These are phyloP conservation scores for Peronosclerospora sorghi DNA, from an alignment of 352 stramenopile genomes.

Conservation along the genomic window DNA sequence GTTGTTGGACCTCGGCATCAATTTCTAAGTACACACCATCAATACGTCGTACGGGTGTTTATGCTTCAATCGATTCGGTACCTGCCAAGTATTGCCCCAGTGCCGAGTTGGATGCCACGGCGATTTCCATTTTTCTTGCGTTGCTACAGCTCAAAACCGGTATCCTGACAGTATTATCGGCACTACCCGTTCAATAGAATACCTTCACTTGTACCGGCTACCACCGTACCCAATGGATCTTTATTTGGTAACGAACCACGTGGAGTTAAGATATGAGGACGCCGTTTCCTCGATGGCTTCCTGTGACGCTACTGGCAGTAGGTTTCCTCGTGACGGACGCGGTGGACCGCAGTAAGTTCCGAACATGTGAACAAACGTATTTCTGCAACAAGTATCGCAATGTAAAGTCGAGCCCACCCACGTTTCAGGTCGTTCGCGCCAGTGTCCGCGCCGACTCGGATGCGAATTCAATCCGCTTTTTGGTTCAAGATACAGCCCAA, in stretches of 20 bases:
- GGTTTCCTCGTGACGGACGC: conserved; percentile 28
- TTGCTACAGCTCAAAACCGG: neutral
- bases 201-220: no score
- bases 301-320: no score
- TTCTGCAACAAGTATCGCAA: conserved; percentile 89
- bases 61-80: conserved; percentile 1
- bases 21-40: conserved; percentile 10
- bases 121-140: conserved; percentile 32
- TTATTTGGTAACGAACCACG: conserved; percentile 9
- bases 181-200: neutral
- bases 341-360: conserved; percentile 97
- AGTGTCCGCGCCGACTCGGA: conserved; percentile 20
- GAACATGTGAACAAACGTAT: conserved; percentile 94
- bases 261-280: conserved; percentile 13
- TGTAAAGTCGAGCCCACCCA: conserved; percentile 7
- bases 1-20: conserved; percentile 2
- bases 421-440: conserved; percentile 24
- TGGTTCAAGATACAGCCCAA: conserved; percentile 22
- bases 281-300: no score
- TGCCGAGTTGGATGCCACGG: conserved; percentile 25
- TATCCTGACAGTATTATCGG: neutral
- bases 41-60: neutral
- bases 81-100: conserved; percentile 52
- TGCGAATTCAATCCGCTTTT: conserved; percentile 31
- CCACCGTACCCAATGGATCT: no score